Percentiles rank a stretch among this genome's conserved stretches.
phyloP scores from a whole-genome alignment of 2,329 filamentous ascomycete genomes.

The Zymoseptoria brevis region DNA sequence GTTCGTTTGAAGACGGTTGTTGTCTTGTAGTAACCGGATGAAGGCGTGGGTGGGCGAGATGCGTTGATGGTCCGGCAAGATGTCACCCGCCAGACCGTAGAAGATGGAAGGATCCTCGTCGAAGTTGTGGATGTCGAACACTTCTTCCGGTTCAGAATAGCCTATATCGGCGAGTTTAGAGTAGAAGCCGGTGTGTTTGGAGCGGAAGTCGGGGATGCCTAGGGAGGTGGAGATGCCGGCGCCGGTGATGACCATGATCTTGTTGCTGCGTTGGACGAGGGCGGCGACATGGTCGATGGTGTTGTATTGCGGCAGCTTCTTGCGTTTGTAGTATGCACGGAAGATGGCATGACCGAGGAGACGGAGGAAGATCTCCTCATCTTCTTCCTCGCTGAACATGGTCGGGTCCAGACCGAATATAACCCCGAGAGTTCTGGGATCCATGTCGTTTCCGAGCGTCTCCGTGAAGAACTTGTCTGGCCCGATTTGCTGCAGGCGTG shows the following conservation, averaged over 20 bases:
- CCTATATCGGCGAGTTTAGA: conserved; percentile 73
- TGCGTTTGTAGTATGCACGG: conserved; percentile 71
- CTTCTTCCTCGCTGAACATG: conserved; percentile 38
- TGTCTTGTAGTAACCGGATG: conserved; percentile 79
- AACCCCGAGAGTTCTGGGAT: conserved; percentile 74
- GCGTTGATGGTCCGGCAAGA: conserved; percentile 69
- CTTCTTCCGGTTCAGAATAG: conserved; percentile 77
- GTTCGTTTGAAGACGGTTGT: conserved; percentile 85
- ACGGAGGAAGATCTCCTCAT: conserved; percentile 61
- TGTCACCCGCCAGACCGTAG: conserved; percentile 84
- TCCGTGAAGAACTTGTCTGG: conserved; percentile 66
- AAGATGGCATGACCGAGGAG: conserved; percentile 70
- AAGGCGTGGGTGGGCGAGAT: conserved; percentile 93
- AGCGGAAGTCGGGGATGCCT: conserved; percentile 94
- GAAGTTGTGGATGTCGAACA: conserved; percentile 87
- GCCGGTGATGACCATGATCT: conserved; percentile 89
- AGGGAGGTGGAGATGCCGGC: conserved; percentile 95
- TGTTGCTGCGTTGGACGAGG: conserved; percentile 64
- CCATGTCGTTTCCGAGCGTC: conserved; percentile 62
- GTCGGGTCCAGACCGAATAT: conserved; percentile 76
- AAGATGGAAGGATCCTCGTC: conserved; percentile 80
- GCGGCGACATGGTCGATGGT: conserved; percentile 77
- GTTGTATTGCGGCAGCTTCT: conserved; percentile 73
- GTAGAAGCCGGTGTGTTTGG: conserved; percentile 86
- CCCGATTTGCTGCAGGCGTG: conserved; percentile 60